A percentile compares a stretch with the other conserved stretches of the same genome.
phyloP scores from a whole-genome alignment of 441 rosid genomes.

The Flueggea neowawraea region DNA sequence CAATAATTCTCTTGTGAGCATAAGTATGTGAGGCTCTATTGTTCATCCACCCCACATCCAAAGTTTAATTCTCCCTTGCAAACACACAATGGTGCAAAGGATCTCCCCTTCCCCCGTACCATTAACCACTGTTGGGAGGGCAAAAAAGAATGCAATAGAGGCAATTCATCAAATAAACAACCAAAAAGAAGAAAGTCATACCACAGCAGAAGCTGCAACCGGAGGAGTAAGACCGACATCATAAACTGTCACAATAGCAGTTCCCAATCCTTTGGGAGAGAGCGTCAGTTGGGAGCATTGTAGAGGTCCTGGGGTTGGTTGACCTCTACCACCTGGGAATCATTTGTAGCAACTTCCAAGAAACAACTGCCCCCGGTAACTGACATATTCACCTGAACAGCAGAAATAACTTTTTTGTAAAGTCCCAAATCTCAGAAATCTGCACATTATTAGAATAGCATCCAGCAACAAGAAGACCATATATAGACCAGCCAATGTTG shows the following conservation, averaged over 20 bases:
- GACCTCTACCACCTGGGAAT: constrained; percentile 81
- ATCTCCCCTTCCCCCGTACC: too few relatives aligned
- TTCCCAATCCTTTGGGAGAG: constrained; percentile 85
- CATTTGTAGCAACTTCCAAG: constrained; percentile 79
- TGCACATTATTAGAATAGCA: not conserved
- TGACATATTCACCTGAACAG: constrained; percentile 72
- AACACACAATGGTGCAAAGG: too few relatives aligned
- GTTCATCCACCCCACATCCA: too few relatives aligned
- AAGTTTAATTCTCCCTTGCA: too few relatives aligned
- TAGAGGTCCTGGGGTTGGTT: constrained; percentile 65
- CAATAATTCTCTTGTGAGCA: too few relatives aligned
- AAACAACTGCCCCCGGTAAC: constrained; percentile 94
- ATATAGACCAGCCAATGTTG: too few relatives aligned
- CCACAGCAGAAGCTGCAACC: constrained; percentile 76
- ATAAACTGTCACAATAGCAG: constrained; percentile 67
- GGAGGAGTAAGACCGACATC: constrained; percentile 90
- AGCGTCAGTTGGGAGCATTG: constrained; percentile 75
- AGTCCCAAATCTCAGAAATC: not conserved
- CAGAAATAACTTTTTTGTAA: constrained; percentile 10
- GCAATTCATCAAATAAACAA: not conserved
- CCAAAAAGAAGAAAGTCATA: constrained; percentile 24
- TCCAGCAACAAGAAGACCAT: too few relatives aligned
- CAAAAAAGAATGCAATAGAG: not conserved
- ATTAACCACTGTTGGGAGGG: not conserved
- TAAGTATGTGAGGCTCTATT: too few relatives aligned